Base-by-base conservation (phyloP, 331 rosid species). In the Pyrus hybrid region DNA sequence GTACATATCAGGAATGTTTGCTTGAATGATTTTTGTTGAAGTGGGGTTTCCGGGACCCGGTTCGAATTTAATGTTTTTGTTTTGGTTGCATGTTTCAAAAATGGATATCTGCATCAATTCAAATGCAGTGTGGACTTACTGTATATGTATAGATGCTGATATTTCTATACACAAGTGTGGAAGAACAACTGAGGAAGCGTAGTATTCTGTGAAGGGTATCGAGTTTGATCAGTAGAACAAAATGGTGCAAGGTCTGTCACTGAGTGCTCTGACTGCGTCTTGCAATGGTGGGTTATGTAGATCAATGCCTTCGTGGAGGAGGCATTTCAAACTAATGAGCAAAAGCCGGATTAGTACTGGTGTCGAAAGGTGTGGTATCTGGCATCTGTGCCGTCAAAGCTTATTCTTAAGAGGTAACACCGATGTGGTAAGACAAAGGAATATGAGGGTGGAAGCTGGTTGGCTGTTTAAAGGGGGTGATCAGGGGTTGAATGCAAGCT, bases 401-500 rank as follows among this genome's bases (percentile, higher is more conserved):
- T 73, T 80, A 33, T 85, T 81, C 72, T 77, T 79, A 20, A 74
- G 66, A 26, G 84, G 87, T 76, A 65, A 82, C 29, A 83, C 85
- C 82, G 69, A 37, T 71, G 74, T 78, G 76, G 80, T 66, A 57
- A 87, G 85, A 75, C 80, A 63, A 32, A 76, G 86, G 62, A 80
- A 45, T 73, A 69, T 79, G 51, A 85, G 80, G 86, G 86, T 80
- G 64, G 72, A 85, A 71, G 98, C 95, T 45, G 96, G 90, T 23
- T 91, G 98, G 98, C 85, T 83, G 73, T 93, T 93, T 73, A 80
- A 82, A 79, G 89, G 97, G 74, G 89, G 96, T 58, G 97, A 86
- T 45, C 86, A 71, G 63, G 87, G 79, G 60, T 75, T 71, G 82
- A 94, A 85, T 83, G 93, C 96, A 62, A 84, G 85, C 81, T 76